Conservation (phyloP, 306 rosid genomes). For the Cucumis cinereus region DNA sequence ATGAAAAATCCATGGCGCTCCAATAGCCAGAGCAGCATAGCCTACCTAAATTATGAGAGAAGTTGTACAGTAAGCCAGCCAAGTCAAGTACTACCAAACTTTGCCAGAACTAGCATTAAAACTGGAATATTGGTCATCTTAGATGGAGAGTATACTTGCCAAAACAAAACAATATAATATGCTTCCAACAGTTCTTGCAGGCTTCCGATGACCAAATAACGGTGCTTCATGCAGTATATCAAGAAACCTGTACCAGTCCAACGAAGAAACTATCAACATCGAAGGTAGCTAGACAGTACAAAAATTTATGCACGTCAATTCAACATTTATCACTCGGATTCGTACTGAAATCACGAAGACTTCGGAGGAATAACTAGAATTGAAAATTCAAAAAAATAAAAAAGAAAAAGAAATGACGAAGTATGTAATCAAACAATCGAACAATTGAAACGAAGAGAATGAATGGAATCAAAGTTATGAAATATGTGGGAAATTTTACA, state of each 20-base stretch:
- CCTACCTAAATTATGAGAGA: slow-evolving; percentile 50
- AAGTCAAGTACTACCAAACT: background rate
- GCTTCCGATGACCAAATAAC: slow-evolving; percentile 72
- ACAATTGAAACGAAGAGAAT: background rate
- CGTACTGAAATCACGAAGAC: background rate
- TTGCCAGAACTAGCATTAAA: background rate
- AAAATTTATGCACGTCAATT: background rate
- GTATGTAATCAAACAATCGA: no score
- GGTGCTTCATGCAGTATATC: slow-evolving; percentile 97
- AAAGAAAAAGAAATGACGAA: background rate
- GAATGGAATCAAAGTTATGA: background rate
- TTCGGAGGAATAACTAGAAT: background rate
- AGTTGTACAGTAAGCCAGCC: background rate
- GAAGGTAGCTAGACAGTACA: background rate
- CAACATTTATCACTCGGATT: background rate
- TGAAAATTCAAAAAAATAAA: background rate
- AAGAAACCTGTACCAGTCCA: slow-evolving; percentile 39
- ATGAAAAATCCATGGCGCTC: slow-evolving; percentile 65
- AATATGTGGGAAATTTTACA: slow-evolving; percentile 15
- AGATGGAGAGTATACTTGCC: slow-evolving; percentile 31
- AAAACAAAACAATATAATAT: slow-evolving; percentile 58
- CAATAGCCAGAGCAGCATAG: slow-evolving; percentile 56
- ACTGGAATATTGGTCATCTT: background rate
- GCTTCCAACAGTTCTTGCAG: slow-evolving; percentile 71
- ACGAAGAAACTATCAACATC: background rate